Evolutionary conservation across 2,329 filamentous ascomycete genomes (phyloP).

Genomic region (Alternaria arbusti): DNA sequence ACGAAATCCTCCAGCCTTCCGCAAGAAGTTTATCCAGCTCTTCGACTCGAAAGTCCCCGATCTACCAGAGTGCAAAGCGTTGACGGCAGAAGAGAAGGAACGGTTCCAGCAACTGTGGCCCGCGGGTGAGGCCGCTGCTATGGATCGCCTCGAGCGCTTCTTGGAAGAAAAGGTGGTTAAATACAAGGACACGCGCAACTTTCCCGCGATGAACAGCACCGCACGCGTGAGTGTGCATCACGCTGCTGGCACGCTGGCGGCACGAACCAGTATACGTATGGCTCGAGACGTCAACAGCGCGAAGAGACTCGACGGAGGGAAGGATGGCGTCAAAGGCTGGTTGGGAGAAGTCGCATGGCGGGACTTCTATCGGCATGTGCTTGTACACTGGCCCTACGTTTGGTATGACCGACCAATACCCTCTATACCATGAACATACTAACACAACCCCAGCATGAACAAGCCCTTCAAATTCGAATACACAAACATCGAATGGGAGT

Average conservation of each 20-base stretch:
- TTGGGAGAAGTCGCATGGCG: slow-evolving; percentile 61
- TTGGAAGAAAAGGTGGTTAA: slow-evolving; percentile 53
- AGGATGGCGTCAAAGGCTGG: slow-evolving; percentile 54
- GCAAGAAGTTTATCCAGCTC: slow-evolving; percentile 55
- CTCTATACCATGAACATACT: neutral
- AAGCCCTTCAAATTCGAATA: slow-evolving; percentile 85
- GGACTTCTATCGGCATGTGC: slow-evolving; percentile 65
- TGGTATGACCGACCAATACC: slow-evolving; percentile 58
- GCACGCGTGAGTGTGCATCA: slow-evolving; percentile 54
- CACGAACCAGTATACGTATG: slow-evolving; percentile 54
- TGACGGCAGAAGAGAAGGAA: slow-evolving; percentile 53
- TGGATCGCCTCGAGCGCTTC: slow-evolving; percentile 51
- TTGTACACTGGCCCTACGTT: slow-evolving; percentile 84
- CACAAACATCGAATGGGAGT: slow-evolving; percentile 80
- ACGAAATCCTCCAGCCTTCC: slow-evolving; percentile 60
- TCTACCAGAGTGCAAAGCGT: slow-evolving; percentile 67
- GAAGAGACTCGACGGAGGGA: slow-evolving; percentile 60
- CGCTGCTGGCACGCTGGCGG: slow-evolving; percentile 53
- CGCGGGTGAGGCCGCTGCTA: slow-evolving; percentile 53
- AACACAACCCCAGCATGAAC: slow-evolving; percentile 62
- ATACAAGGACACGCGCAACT: slow-evolving; percentile 52
- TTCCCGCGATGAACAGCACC: slow-evolving; percentile 51
- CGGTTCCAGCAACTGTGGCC: slow-evolving; percentile 52
- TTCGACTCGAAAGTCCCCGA: slow-evolving; percentile 42
- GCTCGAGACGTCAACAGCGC: slow-evolving; percentile 59